Base-by-base conservation (phyloP, 83 land plant species). In the Diphasiastrum complanatum region DNA sequence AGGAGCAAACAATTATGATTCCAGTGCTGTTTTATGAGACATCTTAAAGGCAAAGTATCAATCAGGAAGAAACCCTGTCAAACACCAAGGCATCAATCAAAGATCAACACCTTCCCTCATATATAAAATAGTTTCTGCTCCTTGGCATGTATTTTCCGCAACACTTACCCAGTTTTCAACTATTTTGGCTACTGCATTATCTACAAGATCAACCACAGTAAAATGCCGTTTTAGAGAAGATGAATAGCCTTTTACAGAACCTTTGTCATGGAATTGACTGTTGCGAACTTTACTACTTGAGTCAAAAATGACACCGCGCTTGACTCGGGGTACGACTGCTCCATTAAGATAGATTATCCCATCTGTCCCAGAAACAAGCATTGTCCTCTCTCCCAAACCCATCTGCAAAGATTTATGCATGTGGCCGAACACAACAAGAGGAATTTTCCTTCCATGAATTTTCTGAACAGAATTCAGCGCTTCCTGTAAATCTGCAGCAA, bases 361-460 rank as follows among this genome's bases (percentile, higher is more conserved):
- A 59, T 85, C 79, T 19, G 25, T 24, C 16, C 69, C 80, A 5
- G 68, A 59, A 5, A 67, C 78, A 25, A 89, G 62, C 96, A 86
- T 89, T 45, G 79, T 88, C 36, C 87, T 66, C 45, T 69, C 43
- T 18, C 50, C 63, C 33, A 74, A 68, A 34, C 81, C 69, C 64
- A 47, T 57, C 37, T 83, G 83, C 50, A 89, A 67, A 28, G 56
- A 43, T 66, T 89, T 74, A 43, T 89, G 96, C 96, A 89, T 89
- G 65, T 89, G 96, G 1, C 96, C 96, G 60, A 89, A 89, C 41
- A 89, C 85, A 43, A 89, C 91, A 51, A 89, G 41, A 5, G 85
- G 91, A 57, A 81, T 60, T 24, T 63, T 60, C n/a, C 67, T 4
- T 36, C 60, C 31, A 20, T 36, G 70, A 22, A 55, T 55, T 30